Evolutionary conservation across 192 early-diverging fungal genomes (phyloP).

Genomic region (Entomortierella beljakovae): DNA sequence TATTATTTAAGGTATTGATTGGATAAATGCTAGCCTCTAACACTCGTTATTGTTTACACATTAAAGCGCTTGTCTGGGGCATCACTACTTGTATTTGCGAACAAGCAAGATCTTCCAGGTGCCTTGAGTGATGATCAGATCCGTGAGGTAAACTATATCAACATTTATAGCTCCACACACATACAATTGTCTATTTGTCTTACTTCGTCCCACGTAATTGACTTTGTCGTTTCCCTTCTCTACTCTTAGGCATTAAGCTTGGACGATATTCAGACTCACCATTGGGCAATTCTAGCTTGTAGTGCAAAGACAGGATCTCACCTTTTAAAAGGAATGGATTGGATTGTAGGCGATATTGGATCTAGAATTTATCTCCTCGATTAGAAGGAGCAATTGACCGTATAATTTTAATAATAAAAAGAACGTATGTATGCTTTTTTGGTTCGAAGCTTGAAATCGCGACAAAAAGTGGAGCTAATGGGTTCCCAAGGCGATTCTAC

Average conservation of each 20-base stretch:
- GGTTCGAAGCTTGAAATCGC: too few species aligned
- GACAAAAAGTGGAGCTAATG: too few species aligned
- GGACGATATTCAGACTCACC: slow-evolving; percentile 82
- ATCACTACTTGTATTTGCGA: slow-evolving; percentile 93
- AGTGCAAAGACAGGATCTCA: slow-evolving; percentile 91
- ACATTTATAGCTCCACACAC: neutral
- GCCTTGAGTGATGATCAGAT: slow-evolving; percentile 82
- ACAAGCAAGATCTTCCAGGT: slow-evolving; percentile 96
- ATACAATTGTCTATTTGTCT: too few species aligned
- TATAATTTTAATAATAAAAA: neutral
- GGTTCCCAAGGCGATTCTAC: too few species aligned
- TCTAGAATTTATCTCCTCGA: slow-evolving; percentile 86
- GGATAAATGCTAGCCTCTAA: too few species aligned
- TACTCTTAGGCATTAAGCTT: slow-evolving; percentile 70
- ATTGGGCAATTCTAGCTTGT: slow-evolving; percentile 93
- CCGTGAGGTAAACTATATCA: slow-evolving; percentile 59
- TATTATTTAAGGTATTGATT: too few species aligned
- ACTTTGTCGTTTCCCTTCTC: neutral
- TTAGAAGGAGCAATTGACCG: slow-evolving; percentile 10
- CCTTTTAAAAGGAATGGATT: slow-evolving; percentile 91
- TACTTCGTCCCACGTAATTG: too few species aligned
- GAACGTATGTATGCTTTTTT: neutral
- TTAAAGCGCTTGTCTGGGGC: slow-evolving; percentile 93
- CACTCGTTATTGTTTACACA: too few species aligned
- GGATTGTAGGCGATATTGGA: slow-evolving; percentile 93